phyloP scores from a whole-genome alignment of 768 basidiomycete species.

The Hygrophoropsis aurantiaca region DNA sequence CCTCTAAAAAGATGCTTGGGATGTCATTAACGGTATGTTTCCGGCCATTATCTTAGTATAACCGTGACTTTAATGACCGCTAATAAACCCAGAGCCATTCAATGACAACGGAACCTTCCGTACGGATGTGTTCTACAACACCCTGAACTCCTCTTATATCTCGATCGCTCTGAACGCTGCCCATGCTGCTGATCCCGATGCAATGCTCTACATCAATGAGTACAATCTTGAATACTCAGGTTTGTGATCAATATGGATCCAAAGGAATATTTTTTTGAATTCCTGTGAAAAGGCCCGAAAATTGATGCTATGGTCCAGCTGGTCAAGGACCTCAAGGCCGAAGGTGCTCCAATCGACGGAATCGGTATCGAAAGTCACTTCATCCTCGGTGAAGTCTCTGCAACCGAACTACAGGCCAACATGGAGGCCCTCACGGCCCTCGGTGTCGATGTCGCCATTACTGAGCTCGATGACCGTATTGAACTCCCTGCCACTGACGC shows the following conservation, averaged over 20 bases:
- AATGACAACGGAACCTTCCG: conserved; percentile 63
- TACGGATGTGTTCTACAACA: conserved; percentile 50
- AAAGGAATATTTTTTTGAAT: conserved; percentile 8
- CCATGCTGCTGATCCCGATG: conserved; percentile 26
- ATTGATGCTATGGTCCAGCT: conserved; percentile 56
- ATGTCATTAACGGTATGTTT: conserved; percentile 1
- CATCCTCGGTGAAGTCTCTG: conserved; percentile 56
- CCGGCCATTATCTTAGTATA: no score
- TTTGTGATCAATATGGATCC: not conserved
- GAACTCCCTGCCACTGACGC: conserved; percentile 49
- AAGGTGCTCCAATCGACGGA: conserved; percentile 56
- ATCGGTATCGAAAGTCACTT: conserved; percentile 63
- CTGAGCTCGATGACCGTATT: conserved; percentile 68
- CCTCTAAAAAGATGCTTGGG: not conserved
- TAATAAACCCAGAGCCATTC: conserved; percentile 41
- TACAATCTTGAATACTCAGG: conserved; percentile 24
- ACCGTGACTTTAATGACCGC: no score
- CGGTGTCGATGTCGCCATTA: conserved; percentile 67
- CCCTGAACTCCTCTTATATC: conserved; percentile 49
- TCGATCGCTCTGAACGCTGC: conserved; percentile 44
- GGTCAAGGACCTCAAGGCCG: conserved; percentile 44
- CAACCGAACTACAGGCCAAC: conserved; percentile 42
- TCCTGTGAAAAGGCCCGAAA: conserved; percentile 47
- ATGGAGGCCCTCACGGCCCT: conserved; percentile 54
- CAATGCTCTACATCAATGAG: conserved; percentile 34